Evolutionary conservation across 2,329 filamentous ascomycete genomes (phyloP).

Genomic region (Fusarium bulbicola): DNA sequence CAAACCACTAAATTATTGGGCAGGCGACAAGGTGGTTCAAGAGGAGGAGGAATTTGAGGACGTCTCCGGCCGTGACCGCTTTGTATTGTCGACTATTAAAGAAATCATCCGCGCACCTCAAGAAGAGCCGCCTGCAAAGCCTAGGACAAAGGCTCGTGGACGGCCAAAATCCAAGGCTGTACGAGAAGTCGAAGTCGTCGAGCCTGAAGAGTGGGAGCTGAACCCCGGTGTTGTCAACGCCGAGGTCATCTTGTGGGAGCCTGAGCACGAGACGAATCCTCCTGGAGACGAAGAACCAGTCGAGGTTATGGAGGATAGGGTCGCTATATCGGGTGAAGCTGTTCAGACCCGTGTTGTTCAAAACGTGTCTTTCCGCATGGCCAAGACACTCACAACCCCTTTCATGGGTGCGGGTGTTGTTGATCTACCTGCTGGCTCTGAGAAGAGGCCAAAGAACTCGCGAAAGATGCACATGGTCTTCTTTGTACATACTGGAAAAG

Average conservation of each 20-base stretch:
- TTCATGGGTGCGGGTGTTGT: constrained; percentile 94
- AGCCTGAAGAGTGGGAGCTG: constrained; percentile 76
- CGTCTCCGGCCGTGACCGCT: constrained; percentile 53
- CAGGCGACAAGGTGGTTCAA: constrained; percentile 80
- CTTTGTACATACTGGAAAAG: constrained; percentile 85
- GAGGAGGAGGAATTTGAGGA: constrained; percentile 67
- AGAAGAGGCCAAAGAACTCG: constrained; percentile 91
- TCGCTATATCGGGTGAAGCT: constrained; percentile 65
- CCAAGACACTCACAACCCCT: constrained; percentile 82
- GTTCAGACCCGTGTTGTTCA: constrained; percentile 68
- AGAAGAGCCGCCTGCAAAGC: constrained; percentile 54
- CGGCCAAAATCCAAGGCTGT: constrained; percentile 46
- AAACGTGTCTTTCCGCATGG: constrained; percentile 82
- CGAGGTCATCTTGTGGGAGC: constrained; percentile 71
- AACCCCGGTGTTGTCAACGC: constrained; percentile 71
- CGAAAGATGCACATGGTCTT: constrained; percentile 98
- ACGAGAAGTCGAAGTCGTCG: constrained; percentile 61
- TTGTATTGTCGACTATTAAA: constrained; percentile 76
- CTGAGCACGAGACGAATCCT: constrained; percentile 63
- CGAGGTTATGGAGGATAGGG: constrained; percentile 62
- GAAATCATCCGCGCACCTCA: constrained; percentile 78
- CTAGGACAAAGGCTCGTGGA: constrained; percentile 42
- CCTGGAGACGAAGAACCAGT: constrained; percentile 64
- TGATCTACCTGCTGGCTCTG: constrained; percentile 82
- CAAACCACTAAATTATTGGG: constrained; percentile 85